These are phyloP conservation scores for Pseudopithomyces chartarum DNA, from an alignment of 2,329 filamentous ascomycete genomes.

Conservation along the genomic window DNA sequence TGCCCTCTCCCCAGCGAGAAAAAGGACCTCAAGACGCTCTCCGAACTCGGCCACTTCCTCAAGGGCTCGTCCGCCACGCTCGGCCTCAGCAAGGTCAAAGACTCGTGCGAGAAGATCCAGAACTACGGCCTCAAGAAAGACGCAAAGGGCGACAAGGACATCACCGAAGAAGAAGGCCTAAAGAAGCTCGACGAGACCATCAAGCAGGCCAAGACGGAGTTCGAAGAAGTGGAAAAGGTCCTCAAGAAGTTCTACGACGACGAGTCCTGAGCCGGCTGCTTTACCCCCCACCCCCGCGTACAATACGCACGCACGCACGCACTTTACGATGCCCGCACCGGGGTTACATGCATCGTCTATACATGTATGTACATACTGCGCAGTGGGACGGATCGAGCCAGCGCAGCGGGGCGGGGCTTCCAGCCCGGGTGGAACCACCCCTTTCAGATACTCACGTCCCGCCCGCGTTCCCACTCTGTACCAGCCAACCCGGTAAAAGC, in stretches of 20 bases:
- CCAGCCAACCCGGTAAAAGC: slow-evolving; percentile 2
- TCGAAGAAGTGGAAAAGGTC: slow-evolving; percentile 70
- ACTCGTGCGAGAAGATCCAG: slow-evolving; percentile 96
- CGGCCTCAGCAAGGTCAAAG: slow-evolving; percentile 86
- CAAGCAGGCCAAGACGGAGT: slow-evolving; percentile 74
- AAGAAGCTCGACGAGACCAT: slow-evolving; percentile 73
- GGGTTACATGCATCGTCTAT: neutral
- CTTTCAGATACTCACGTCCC: neutral
- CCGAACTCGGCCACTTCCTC: slow-evolving; percentile 88
- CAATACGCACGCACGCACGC: neutral
- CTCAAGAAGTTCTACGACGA: slow-evolving; percentile 74
- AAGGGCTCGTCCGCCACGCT: slow-evolving; percentile 97
- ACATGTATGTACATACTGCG: too few species aligned
- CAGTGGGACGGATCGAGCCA: neutral
- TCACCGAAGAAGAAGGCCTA: slow-evolving; percentile 69
- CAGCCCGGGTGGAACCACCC: too few species aligned
- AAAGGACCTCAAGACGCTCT: slow-evolving; percentile 74
- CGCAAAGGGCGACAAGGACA: slow-evolving; percentile 70
- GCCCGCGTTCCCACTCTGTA: neutral
- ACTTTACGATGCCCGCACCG: neutral
- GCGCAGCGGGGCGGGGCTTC: neutral
- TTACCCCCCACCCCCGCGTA: too few species aligned
- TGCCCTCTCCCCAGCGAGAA: slow-evolving; percentile 58
- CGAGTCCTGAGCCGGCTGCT: slow-evolving; percentile 29
- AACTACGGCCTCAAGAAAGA: slow-evolving; percentile 85